Evolutionary conservation across 2,329 filamentous ascomycete species (phyloP).

Genomic region (Penicillium sp.): DNA sequence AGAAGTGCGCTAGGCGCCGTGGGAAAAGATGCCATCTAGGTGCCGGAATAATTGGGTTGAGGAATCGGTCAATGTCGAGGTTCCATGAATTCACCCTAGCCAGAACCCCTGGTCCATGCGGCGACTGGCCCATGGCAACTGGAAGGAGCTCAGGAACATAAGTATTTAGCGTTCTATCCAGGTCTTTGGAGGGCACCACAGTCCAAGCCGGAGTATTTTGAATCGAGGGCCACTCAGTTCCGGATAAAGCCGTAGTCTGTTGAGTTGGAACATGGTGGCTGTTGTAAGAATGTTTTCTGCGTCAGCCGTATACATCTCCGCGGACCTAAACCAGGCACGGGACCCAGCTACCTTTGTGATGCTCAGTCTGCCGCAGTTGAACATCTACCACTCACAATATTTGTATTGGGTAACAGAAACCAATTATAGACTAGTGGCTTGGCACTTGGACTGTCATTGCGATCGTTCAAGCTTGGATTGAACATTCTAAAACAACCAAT

Average conservation of each 20-base stretch:
- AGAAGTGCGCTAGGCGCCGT: conserved; percentile 58
- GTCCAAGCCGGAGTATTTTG: no score
- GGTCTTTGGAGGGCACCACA: background rate
- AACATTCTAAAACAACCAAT: no score
- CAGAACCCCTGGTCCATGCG: conserved; percentile 7
- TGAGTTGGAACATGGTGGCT: no score
- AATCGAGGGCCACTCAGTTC: no score
- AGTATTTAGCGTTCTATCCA: background rate
- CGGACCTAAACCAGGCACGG: conserved; percentile 6
- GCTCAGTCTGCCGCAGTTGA: background rate
- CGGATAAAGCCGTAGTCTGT: no score
- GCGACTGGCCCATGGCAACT: conserved; percentile 6
- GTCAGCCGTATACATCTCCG: conserved; percentile 5
- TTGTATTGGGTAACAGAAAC: conserved; percentile 37
- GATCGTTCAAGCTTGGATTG: background rate
- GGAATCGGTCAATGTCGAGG: conserved; percentile 69
- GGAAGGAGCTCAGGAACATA: background rate
- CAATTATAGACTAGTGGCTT: conserved; percentile 24
- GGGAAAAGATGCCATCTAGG: conserved; percentile 62
- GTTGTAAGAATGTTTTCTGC: no score
- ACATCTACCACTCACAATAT: conserved; percentile 29
- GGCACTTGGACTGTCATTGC: conserved; percentile 11
- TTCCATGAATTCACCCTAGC: conserved; percentile 37
- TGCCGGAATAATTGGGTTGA: conserved; percentile 64
- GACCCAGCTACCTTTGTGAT: background rate